Base-by-base conservation (phyloP, 371 early-diverging fungal species). In the Rhizopus microsporus region DNA sequence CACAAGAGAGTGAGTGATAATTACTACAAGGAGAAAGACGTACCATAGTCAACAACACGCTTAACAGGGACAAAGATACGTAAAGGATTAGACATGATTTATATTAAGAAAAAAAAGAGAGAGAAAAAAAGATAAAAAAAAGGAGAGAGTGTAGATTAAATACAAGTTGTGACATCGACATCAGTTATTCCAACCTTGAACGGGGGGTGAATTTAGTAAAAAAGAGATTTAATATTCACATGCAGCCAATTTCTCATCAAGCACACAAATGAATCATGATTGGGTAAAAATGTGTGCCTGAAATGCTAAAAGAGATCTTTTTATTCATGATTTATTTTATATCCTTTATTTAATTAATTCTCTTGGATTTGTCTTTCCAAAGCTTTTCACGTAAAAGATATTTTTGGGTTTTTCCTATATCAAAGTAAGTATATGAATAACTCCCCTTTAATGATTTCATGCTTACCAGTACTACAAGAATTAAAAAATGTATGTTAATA, bases 1-100 rank as follows among this genome's bases (percentile, higher is more conserved):
- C n/a, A 46, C 37, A 39, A 10, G 5, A n/a, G 31, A 23, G 30
- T 29, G 32, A 43, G 31, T 30, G 29, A 31, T 5, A 37, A 23
- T 16, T 9, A 6, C n/a, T 10, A 37, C 33, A 7, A 51, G 35
- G 10, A 1, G 44, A 5, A 43, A 37, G 15, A 44, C 48, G 49
- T 71, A 79, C 79, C 96, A 72, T 93, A 98, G 82, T 98, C 99
- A 68, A 98, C 86, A 43, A 96, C 99, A 54, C 99, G 91, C 88
- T 98, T 98, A 65, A 92, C 89, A 56, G 92, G 94, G 30, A 96
- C 96, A 60, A 96, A 86, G 62, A 95, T 86, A 61, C 89, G 85
- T 43, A 92, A 63, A 56, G 73, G 62, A 54, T 73, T 77, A 45
- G 78, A 72, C 78, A 77, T 77, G 56, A 32, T 59, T 47, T 5